phyloP scores from a whole-genome alignment of 2,329 filamentous ascomycete genomes.

The Cladosporium colombiae region DNA sequence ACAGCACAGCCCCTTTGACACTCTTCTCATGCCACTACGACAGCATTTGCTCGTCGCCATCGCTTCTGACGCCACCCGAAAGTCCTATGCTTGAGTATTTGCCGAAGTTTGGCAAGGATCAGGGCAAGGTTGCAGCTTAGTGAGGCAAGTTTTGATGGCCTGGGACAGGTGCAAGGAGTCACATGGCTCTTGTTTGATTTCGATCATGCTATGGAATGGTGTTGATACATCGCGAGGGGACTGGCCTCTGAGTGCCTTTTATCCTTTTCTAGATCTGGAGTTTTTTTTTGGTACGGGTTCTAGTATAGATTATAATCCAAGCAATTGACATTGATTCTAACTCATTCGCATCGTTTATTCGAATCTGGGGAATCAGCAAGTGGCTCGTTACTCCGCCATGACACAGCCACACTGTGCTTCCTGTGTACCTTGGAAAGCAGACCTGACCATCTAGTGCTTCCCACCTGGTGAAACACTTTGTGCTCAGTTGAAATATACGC shows the following conservation, averaged over 20 bases:
- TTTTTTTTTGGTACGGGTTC: neutral
- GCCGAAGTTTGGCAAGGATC: neutral
- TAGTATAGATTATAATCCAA: neutral
- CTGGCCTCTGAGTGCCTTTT: neutral
- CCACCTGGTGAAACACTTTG: neutral
- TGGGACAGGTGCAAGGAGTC: neutral
- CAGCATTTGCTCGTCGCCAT: conserved; percentile 11
- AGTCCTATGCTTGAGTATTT: conserved; percentile 20
- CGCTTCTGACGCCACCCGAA: conserved; percentile 26
- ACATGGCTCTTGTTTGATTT: neutral
- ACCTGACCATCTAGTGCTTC: neutral
- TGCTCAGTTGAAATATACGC: too few species aligned
- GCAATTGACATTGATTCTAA: neutral
- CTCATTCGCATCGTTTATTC: neutral
- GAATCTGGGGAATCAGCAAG: neutral
- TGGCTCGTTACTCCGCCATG: neutral
- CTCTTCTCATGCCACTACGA: conserved; percentile 34
- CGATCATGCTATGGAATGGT: neutral
- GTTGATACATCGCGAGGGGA: neutral
- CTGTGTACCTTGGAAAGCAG: neutral
- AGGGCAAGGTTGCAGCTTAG: neutral
- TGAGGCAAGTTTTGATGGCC: neutral
- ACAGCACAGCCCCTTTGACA: conserved; percentile 26
- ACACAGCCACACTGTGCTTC: neutral
- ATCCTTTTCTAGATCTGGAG: neutral